Conservation (phyloP, 345 rosid genomes). For the Pelargonium nanum region DNA sequence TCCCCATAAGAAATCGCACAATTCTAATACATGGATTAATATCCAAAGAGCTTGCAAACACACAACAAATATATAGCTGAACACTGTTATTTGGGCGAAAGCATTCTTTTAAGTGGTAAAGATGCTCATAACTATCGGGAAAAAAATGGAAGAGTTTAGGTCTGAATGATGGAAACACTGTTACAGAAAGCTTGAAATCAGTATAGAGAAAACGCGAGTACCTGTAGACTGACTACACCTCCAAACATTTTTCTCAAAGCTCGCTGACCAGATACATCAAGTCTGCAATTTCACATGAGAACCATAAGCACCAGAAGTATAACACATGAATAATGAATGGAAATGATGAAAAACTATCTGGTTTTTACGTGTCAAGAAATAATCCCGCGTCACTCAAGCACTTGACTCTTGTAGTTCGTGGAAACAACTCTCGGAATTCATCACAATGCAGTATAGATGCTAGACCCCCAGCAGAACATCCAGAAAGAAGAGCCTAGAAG, state of each 20-base stretch:
- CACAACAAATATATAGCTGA: no score
- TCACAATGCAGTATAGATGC: constrained; percentile 46
- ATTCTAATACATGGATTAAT: no score
- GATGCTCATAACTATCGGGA: background rate
- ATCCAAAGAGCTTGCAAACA: no score
- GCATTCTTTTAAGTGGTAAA: background rate
- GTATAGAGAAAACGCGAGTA: background rate
- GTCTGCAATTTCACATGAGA: constrained; percentile 18
- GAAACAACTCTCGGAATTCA: constrained; percentile 34
- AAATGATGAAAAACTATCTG: constrained; percentile 1
- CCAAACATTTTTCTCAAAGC: constrained; percentile 31
- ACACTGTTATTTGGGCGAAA: background rate
- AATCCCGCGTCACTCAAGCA: constrained; percentile 54
- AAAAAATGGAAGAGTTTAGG: background rate
- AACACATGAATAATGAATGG: background rate
- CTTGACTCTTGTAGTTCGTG: constrained; percentile 33
- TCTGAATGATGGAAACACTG: background rate
- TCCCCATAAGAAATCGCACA: no score
- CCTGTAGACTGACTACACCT: constrained; percentile 42
- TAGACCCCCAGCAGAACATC: constrained; percentile 51
- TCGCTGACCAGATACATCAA: constrained; percentile 37
- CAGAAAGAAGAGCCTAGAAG: constrained; percentile 48
- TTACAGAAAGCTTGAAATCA: background rate
- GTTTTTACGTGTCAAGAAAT: constrained; percentile 42
- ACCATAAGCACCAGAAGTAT: background rate